A percentile compares a stretch with the other conserved stretches of the same genome.
phyloP scores from a whole-genome alignment of 2,329 filamentous ascomycete species.

The Dothideomycetes sp. region DNA sequence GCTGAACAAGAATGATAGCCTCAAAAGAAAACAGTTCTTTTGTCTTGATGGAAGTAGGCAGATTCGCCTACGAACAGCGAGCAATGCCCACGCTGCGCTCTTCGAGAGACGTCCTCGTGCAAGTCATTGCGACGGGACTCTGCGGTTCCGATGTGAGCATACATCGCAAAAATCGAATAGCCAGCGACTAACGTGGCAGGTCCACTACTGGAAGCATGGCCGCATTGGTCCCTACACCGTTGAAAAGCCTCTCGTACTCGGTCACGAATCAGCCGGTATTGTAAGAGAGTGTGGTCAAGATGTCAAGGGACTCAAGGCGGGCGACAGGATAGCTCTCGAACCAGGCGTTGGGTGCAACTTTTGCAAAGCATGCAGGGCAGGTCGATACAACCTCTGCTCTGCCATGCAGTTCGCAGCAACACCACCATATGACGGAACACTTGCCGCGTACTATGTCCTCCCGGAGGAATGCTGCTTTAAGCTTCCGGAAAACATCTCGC shows the following conservation, averaged over 20 bases:
- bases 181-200: neutral
- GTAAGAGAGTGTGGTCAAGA: conserved; percentile 47
- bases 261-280: conserved; percentile 53
- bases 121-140: conserved; percentile 73
- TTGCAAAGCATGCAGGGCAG: conserved; percentile 57
- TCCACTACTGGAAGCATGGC: conserved; percentile 54
- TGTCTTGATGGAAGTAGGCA: conserved; percentile 64
- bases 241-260: conserved; percentile 51
- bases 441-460: conserved; percentile 72
- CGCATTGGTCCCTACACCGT: conserved; percentile 50
- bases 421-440: conserved; percentile 79
- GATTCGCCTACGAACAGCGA: conserved; percentile 64
- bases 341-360: conserved; percentile 50
- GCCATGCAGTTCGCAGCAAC: conserved; percentile 85
- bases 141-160: conserved; percentile 63
- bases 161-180: neutral
- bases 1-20: too few relatives aligned
- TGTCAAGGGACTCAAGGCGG: conserved; percentile 42
- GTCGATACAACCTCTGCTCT: conserved; percentile 80
- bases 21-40: conserved; percentile 68
- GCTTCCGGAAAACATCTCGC: conserved; percentile 25
- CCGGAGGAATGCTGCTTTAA: conserved; percentile 77
- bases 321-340: conserved; percentile 57
- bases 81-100: conserved; percentile 55
- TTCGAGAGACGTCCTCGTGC: conserved; percentile 69